These are phyloP conservation scores for Ophiostoma novo-ulmi DNA, from an alignment of 2,329 filamentous ascomycete species.

Conservation along the genomic window DNA sequence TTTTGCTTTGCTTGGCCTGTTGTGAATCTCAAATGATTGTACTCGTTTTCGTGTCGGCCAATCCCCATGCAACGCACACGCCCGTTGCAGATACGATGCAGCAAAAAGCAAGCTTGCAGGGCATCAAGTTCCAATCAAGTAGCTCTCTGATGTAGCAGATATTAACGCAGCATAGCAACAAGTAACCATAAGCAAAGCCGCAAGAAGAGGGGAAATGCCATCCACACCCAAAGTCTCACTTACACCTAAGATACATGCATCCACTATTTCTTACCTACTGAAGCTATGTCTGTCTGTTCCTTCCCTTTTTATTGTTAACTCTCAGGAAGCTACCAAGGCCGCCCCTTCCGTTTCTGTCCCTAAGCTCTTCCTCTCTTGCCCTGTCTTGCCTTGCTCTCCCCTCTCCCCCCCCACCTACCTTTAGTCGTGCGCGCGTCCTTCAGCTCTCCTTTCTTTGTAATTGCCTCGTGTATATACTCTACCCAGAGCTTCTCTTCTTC, in stretches of 20 bases:
- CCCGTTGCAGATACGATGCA: not conserved
- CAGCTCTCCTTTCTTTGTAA: not conserved
- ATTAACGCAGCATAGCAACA: no score
- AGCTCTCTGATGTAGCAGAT: no score
- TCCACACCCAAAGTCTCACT: not conserved
- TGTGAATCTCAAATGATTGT: not conserved
- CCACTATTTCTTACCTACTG: not conserved
- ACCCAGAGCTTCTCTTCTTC: not conserved
- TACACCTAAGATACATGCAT: not conserved
- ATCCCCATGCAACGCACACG: slow-evolving; percentile 1
- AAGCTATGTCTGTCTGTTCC: slow-evolving; percentile 2
- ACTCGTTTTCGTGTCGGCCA: not conserved
- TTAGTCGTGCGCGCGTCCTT: not conserved
- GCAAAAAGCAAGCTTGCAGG: not conserved
- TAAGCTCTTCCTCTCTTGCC: slow-evolving; percentile 3
- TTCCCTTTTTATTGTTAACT: not conserved
- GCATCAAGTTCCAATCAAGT: no score
- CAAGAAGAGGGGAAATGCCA: not conserved
- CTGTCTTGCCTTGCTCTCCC: not conserved
- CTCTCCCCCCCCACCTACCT: not conserved
- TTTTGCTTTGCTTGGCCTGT: not conserved
- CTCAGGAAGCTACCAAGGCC: slow-evolving; percentile 4
- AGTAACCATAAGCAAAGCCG: no score
- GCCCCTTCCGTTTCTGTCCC: slow-evolving; percentile 16
- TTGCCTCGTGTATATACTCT: not conserved